A percentile compares a stretch with the other conserved stretches of the same genome.
phyloP scores from a whole-genome alignment of 805 yeast genomes.

The Saccharomyces jurei region DNA sequence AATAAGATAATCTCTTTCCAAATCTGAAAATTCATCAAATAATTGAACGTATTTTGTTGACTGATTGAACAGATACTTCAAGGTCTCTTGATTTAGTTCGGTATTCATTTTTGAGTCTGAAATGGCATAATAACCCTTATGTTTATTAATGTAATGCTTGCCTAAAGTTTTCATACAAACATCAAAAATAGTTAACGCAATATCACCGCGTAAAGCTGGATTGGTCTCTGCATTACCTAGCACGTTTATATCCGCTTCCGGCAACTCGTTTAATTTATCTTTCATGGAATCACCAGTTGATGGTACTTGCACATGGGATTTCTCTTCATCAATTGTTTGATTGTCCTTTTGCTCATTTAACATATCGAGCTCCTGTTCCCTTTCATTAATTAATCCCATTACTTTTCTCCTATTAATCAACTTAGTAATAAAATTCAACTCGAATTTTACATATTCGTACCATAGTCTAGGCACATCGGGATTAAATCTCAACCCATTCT shows the following conservation, averaged over 20 bases:
- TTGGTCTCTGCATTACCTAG: constrained; percentile 80
- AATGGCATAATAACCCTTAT: constrained; percentile 27
- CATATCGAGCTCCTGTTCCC: constrained; percentile 52
- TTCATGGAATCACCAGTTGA: constrained; percentile 48
- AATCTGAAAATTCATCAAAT: constrained; percentile 60
- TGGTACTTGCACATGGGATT: constrained; percentile 35
- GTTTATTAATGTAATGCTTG: constrained; percentile 24
- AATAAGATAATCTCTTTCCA: constrained; percentile 61
- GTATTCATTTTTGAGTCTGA: constrained; percentile 30
- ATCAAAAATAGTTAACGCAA: constrained; percentile 64
- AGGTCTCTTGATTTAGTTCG: constrained; percentile 20
- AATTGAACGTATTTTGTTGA: constrained; percentile 42
- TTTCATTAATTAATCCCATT: constrained; percentile 67
- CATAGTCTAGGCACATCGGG: constrained; percentile 65
- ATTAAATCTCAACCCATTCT: constrained; percentile 78
- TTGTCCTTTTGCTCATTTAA: constrained; percentile 29
- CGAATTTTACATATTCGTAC: constrained; percentile 82
- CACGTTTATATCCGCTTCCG: constrained; percentile 80
- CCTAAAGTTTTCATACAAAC: constrained; percentile 46
- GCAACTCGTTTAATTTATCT: constrained; percentile 60
- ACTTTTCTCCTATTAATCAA: constrained; percentile 76
- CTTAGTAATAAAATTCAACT: constrained; percentile 76
- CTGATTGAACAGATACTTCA: constrained; percentile 33
- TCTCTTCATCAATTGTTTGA: constrained; percentile 27
- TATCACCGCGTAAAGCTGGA: constrained; percentile 69